A percentile compares a stretch with the other conserved stretches of the same genome.
phyloP scores from a whole-genome alignment of 768 basidiomycete genomes.

The Mycena vulgaris region DNA sequence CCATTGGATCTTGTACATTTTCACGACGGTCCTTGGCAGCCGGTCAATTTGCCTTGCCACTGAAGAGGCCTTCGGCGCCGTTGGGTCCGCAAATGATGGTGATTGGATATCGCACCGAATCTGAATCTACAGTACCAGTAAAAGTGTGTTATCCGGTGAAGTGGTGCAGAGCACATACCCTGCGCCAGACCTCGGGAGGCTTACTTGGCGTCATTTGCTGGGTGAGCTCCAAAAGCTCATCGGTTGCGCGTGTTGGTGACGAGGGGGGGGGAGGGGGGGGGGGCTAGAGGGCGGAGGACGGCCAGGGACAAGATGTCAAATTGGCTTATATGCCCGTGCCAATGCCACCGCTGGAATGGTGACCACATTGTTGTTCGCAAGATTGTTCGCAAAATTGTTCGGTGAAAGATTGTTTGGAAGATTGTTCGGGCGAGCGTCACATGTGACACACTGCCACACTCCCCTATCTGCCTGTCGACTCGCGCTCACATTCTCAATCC shows the following conservation, averaged over 20 bases:
- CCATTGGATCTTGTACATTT: conserved; percentile 1
- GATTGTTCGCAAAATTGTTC: background rate
- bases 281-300: too few species aligned
- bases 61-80: conserved; percentile 11
- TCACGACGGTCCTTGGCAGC: background rate
- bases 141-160: background rate
- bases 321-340: conserved; percentile 5
- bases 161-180: background rate
- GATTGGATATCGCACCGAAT: too few species aligned
- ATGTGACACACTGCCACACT: background rate
- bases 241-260: conserved; percentile 2
- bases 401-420: too few species aligned
- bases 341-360: conserved; percentile 12
- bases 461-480: background rate
- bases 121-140: background rate
- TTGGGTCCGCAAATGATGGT: conserved; percentile 12
- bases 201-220: too few species aligned
- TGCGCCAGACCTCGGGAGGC: background rate
- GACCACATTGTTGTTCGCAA: background rate
- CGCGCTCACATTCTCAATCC: background rate
- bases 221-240: conserved; percentile 6
- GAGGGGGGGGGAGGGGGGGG: background rate
- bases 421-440: background rate
- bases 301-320: background rate
- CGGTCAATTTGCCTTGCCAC: background rate